Percentiles rank a stretch among this genome's conserved stretches.
phyloP scores from a whole-genome alignment of 768 basidiomycete genomes.

The Mycena haematopus region DNA sequence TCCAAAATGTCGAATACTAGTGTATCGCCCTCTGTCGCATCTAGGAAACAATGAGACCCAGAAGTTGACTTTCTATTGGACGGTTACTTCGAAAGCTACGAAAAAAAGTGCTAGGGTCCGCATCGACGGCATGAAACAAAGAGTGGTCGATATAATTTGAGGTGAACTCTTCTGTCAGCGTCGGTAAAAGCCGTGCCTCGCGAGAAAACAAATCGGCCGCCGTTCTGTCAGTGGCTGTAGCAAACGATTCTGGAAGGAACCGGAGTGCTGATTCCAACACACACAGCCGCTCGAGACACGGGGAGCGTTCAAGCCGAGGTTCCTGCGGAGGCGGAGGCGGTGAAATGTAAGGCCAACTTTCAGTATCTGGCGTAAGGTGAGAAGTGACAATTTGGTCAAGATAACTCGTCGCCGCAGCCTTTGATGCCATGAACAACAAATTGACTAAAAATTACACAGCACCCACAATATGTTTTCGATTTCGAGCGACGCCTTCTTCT shows the following conservation, averaged over 20 bases:
- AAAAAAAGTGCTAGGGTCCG: constrained; percentile 54
- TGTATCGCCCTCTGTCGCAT: constrained; percentile 43
- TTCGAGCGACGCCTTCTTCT: constrained; percentile 60
- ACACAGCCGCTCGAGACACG: constrained; percentile 19
- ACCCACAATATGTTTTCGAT: constrained; percentile 64
- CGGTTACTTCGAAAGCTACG: constrained; percentile 50
- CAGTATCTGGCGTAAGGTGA: background rate
- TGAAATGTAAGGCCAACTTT: constrained; percentile 20
- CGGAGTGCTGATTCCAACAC: constrained; percentile 20
- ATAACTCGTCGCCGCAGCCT: constrained; percentile 46
- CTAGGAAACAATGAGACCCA: constrained; percentile 5
- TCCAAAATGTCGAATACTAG: constrained; percentile 46
- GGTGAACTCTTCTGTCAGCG: constrained; percentile 42
- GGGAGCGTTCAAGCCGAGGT: constrained; percentile 14
- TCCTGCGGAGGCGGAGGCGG: background rate
- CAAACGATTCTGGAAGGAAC: constrained; percentile 18
- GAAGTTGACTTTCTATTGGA: background rate
- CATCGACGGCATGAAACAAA: constrained; percentile 64
- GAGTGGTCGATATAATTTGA: constrained; percentile 51
- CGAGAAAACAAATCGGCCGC: constrained; percentile 50
- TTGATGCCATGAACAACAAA: constrained; percentile 10
- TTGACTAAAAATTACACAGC: background rate
- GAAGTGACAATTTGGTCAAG: constrained; percentile 42
- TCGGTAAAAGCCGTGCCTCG: constrained; percentile 42
- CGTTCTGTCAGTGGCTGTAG: constrained; percentile 13